A percentile compares a stretch with the other conserved stretches of the same genome.
These are phyloP conservation scores for Boletus subcaerulescens DNA, from an alignment of 768 basidiomycete species.

Conservation along the genomic window DNA sequence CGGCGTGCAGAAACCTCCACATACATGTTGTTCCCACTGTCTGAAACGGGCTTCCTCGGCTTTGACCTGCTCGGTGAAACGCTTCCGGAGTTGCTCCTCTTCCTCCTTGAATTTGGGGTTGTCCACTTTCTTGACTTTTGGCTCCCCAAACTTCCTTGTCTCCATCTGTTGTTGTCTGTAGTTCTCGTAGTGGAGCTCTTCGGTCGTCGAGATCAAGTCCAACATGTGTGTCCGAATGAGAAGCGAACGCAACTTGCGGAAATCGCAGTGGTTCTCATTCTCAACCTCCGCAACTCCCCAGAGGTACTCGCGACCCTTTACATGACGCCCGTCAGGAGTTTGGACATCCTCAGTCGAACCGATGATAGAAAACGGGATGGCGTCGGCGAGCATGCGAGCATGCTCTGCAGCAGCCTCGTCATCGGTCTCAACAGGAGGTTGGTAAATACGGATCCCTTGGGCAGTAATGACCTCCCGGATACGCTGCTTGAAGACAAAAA, in stretches of 20 bases:
- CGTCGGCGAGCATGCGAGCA: conserved; percentile 80
- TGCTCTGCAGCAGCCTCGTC: conserved; percentile 85
- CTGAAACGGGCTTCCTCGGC: conserved; percentile 96
- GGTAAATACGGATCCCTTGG: conserved; percentile 94
- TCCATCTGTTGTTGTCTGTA: conserved; percentile 99
- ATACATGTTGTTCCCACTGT: conserved; percentile 98
- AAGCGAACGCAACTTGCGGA: conserved; percentile 93
- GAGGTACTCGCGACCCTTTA: conserved; percentile 97
- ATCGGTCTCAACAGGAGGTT: conserved; percentile 87
- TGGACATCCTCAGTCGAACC: conserved; percentile 94
- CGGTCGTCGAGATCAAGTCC: conserved; percentile 93
- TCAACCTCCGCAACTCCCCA: conserved; percentile 99
- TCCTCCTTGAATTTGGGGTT: conserved; percentile 99
- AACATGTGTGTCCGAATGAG: conserved; percentile 98
- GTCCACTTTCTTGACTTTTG: conserved; percentile 97
- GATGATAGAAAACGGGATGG: conserved; percentile 98
- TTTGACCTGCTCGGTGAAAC: conserved; percentile 99
- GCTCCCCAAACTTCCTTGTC: conserved; percentile 97
- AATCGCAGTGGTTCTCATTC: conserved; percentile 99
- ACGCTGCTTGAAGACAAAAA: conserved; percentile 88
- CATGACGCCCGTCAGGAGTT: conserved; percentile 84
- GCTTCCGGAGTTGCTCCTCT: conserved; percentile 93
- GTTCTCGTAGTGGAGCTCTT: conserved; percentile 96
- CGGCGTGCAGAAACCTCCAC: conserved; percentile 24
- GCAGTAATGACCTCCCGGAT: conserved; percentile 89